Evolutionary conservation across 1,284 basidiomycete species (phyloP), one percentile per base, ranked within the genome.

Genomic region (Naganishia sp.): DNA sequence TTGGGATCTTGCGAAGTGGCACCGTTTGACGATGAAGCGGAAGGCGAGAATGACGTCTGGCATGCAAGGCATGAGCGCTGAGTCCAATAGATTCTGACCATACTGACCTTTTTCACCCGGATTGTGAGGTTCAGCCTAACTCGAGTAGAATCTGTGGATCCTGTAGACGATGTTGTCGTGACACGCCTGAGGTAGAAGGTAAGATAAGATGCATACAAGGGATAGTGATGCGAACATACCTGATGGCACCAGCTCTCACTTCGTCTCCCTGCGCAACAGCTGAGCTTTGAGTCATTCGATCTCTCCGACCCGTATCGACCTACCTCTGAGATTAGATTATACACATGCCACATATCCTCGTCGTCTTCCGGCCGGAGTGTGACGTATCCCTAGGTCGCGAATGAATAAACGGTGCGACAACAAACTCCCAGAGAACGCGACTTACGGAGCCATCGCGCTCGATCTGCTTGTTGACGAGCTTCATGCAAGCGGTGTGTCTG

Each of bases 311-410:
- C 15, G 18, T 31, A 41, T 6, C 25, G 67, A 75, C 80, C 74
- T 69, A 85, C 85, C 78, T 88, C 84, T 70, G 90, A 86, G 66
- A 99, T 95, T 66, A 99, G 84, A 81, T 99, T 98, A 81, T 98
- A 98, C n/a, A 97, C 84, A 83, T 99, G 95, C 92, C 95, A 99
- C 89, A 99, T 96, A 80, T 99, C 96, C 81, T 99, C 96, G 73
- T 96, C 92, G 74, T 95, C 92, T 78, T 97, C 90, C 31, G 92
- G 92, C 61, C 90, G 86, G 49, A 96, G 83, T n/a, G 86, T 90
- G 70, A 95, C 89, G 84, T 92, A 86, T 28, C 94, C 94, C 88
- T 93, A 6, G 21, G 11, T 39, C 7, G 35, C 35, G 35, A 3
- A 39, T 39, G 10, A 6, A 13, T 39, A 6, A 39, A 6, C 7